Percentiles rank a stretch among this genome's conserved stretches.
These are phyloP conservation scores for Glonium stellatum DNA, from an alignment of 495 filamentous ascomycete species.

Conservation along the genomic window DNA sequence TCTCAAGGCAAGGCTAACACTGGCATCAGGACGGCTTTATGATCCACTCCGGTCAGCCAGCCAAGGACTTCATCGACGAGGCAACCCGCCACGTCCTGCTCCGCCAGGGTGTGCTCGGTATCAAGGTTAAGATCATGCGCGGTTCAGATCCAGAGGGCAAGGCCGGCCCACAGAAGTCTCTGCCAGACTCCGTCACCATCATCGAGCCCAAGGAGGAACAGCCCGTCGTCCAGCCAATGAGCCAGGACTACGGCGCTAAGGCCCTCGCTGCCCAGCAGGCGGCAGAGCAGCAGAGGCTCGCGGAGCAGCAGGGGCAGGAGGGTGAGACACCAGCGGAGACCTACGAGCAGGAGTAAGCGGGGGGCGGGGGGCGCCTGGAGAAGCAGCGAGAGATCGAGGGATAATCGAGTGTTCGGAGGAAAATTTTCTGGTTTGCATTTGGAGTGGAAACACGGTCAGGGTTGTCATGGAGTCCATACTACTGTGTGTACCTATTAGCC, in stretches of 20 bases:
- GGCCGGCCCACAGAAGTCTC: conserved; percentile 88
- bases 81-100: conserved; percentile 98
- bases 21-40: conserved; percentile 85
- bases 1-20: conserved; percentile 12
- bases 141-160: conserved; percentile 99
- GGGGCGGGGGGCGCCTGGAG: too few species aligned
- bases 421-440: conserved; percentile 26
- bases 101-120: conserved; percentile 97
- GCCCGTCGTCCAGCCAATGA: conserved; percentile 83
- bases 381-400: background rate
- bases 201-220: conserved; percentile 99
- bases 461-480: conserved; percentile 21
- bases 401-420: background rate
- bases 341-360: conserved; percentile 18
- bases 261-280: conserved; percentile 77
- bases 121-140: conserved; percentile 99
- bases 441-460: conserved; percentile 24
- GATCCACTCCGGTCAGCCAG: conserved; percentile 99
- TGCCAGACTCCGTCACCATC: conserved; percentile 96
- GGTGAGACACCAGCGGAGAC: conserved; percentile 27
- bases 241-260: conserved; percentile 98
- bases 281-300: conserved; percentile 63
- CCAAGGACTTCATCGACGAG: conserved; percentile 98
- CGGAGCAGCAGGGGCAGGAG: conserved; percentile 52
- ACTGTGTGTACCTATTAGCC: conserved; percentile 16